A percentile compares a stretch with the other conserved stretches of the same genome.
phyloP scores from a whole-genome alignment of 192 early-diverging fungal genomes.

The Oehlia diaphana region DNA sequence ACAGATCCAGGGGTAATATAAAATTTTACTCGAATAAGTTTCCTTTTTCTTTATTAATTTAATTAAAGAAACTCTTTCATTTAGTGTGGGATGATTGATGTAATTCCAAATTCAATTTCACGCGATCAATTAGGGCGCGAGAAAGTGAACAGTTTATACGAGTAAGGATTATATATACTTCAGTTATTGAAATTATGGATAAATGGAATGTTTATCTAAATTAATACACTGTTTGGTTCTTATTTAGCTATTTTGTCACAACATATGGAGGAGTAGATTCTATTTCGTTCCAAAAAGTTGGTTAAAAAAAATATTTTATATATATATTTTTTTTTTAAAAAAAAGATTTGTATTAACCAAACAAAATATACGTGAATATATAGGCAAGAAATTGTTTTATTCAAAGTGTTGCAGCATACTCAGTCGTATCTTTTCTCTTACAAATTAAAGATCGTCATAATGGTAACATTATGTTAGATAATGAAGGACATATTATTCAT shows the following conservation, averaged over 20 bases:
- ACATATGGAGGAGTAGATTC: slow-evolving; percentile 90
- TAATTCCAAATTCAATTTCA: slow-evolving; percentile 95
- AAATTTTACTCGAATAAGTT: neutral
- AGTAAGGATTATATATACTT: slow-evolving; percentile 34
- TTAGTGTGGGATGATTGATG: slow-evolving; percentile 95
- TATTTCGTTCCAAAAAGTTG: slow-evolving; percentile 75
- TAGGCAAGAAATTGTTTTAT: slow-evolving; percentile 93
- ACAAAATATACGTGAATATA: neutral
- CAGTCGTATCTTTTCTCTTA: slow-evolving; percentile 89
- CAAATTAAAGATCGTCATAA: slow-evolving; percentile 99
- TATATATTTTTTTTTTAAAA: neutral
- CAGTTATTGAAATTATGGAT: too few relatives aligned
- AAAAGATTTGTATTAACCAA: neutral
- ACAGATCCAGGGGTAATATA: slow-evolving; percentile 81
- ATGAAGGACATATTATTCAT: slow-evolving; percentile 94
- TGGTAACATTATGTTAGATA: slow-evolving; percentile 99
- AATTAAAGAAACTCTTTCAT: too few relatives aligned
- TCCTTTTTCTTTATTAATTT: slow-evolving; percentile 23
- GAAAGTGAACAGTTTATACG: slow-evolving; percentile 95
- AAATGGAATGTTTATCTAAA: too few relatives aligned
- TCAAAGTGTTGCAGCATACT: slow-evolving; percentile 93
- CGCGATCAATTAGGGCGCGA: slow-evolving; percentile 97
- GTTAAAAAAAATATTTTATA: neutral
- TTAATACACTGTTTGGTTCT: neutral
- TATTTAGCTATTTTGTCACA: slow-evolving; percentile 76